These are phyloP conservation scores for Cadophora gregata DNA, from an alignment of 2,329 filamentous ascomycete genomes.

Conservation along the genomic window DNA sequence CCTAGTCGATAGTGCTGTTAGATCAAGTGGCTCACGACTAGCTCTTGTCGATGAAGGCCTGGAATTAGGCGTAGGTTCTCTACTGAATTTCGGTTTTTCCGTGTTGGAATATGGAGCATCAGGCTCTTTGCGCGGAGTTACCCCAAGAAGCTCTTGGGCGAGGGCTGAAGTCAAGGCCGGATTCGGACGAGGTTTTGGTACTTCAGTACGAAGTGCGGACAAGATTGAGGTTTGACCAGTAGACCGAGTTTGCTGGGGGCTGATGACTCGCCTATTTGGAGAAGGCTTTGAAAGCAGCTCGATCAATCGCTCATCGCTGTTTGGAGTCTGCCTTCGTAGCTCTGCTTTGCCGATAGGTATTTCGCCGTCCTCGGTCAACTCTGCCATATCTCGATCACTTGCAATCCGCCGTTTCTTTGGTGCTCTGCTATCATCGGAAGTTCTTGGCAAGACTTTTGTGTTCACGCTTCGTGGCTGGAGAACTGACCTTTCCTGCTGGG, in stretches of 20 bases:
- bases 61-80: background rate
- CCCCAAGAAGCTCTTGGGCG: background rate
- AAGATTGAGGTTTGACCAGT: background rate
- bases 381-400: constrained; percentile 29
- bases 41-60: constrained; percentile 23
- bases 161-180: background rate
- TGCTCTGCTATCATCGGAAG: constrained; percentile 25
- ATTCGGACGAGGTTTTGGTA: background rate
- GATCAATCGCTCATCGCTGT: constrained; percentile 23
- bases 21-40: background rate
- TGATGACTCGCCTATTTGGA: constrained; percentile 33
- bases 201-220: background rate
- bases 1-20: constrained; percentile 4
- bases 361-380: constrained; percentile 40
- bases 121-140: background rate
- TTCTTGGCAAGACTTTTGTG: constrained; percentile 36
- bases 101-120: background rate
- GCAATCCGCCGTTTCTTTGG: constrained; percentile 32
- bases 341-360: background rate
- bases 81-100: background rate
- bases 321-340: background rate
- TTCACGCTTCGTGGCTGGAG: constrained; percentile 41
- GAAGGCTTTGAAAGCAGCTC: constrained; percentile 36
- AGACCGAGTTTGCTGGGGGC: constrained; percentile 5
- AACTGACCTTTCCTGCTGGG: constrained; percentile 20